Base-by-base conservation (phyloP, 2,329 filamentous ascomycete genomes). In the Neocucurbitaria cava region DNA sequence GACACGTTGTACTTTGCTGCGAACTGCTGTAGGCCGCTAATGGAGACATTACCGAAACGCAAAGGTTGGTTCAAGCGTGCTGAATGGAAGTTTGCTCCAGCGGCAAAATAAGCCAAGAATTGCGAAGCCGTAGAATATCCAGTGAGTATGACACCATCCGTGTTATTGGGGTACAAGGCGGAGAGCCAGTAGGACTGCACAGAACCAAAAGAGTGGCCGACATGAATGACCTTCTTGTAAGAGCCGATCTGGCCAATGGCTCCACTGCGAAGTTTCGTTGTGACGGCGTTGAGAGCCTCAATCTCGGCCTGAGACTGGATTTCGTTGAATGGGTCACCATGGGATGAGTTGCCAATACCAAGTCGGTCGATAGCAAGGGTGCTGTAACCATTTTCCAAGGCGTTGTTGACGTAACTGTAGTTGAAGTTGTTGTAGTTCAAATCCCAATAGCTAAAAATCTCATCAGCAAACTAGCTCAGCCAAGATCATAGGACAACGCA, bases 181-280 rank as follows among this genome's bases (percentile, higher is more conserved):
- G 83, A 81, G 18, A 89, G 77, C 43, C 75, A 79, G 71, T 85
- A 87, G 2, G 81, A 83, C 61, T 85, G 83, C 5, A 81, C 73
- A 0, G 85, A 86, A 28, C 87, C 87, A 61, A 87, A 89, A 0
- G 83, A 86, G 76, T 89, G 86, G 11, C 87, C 87, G 15, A 87
- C 78, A 67, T 89, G 86, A 8, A 86, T 76, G 21, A 85, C 74
- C 64, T 82, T 78, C 8, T 73, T 47, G 61, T 77, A 79, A 3
- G 57, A 38, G 42, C 70, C 60, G 24, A 83, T 69, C 18, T 75
- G 72, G 0, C 76, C 67, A 21, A 88, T 73, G 0, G 66, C 63
- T 42, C 82, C 81, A 1, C 70, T 62, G 26, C 82, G 81, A 1
- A 86, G 75, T 58, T 76, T 72, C 10, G 69, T 68, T 0, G 86